Conservation (phyloP, 2,329 filamentous ascomycete species). For the Exophiala oligosperma region DNA sequence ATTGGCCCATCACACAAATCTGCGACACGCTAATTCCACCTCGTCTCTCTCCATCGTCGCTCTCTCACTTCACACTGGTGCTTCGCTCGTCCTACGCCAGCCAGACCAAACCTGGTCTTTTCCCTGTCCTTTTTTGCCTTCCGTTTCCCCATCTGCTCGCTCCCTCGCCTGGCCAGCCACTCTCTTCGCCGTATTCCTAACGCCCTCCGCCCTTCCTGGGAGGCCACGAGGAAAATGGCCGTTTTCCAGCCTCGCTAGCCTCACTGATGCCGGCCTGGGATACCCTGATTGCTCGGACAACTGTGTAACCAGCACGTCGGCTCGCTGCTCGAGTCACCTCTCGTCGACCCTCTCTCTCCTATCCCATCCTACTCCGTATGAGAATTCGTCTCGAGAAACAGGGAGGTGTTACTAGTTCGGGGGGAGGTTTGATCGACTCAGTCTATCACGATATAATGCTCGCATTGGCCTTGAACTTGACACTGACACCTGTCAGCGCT, state of each 20-base stretch:
- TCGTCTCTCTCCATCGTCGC: not conserved
- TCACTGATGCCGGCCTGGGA: not conserved
- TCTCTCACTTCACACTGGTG: constrained; percentile 2
- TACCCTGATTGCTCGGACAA: constrained; percentile 24
- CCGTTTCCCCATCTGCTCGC: constrained; percentile 14
- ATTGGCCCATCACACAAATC: constrained; percentile 13
- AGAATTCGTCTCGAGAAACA: not conserved
- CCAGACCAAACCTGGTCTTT: not conserved
- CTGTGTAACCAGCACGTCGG: constrained; percentile 15
- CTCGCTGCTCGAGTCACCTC: constrained; percentile 6
- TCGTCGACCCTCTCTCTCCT: not conserved
- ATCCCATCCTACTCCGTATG: not conserved
- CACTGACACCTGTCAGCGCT: not conserved
- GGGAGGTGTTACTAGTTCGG: not conserved
- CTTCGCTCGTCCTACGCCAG: not conserved
- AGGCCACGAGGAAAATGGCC: not conserved
- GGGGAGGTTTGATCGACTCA: no score
- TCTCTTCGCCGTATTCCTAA: no score
- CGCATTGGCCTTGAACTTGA: not conserved
- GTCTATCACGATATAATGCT: no score
- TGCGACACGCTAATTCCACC: constrained; percentile 18
- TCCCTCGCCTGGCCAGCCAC: no score
- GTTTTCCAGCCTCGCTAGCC: not conserved
- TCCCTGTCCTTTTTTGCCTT: not conserved
- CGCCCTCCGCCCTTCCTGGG: not conserved